These are phyloP conservation scores for Ascobolus immersus DNA, from an alignment of 495 filamentous ascomycete genomes.

Conservation along the genomic window DNA sequence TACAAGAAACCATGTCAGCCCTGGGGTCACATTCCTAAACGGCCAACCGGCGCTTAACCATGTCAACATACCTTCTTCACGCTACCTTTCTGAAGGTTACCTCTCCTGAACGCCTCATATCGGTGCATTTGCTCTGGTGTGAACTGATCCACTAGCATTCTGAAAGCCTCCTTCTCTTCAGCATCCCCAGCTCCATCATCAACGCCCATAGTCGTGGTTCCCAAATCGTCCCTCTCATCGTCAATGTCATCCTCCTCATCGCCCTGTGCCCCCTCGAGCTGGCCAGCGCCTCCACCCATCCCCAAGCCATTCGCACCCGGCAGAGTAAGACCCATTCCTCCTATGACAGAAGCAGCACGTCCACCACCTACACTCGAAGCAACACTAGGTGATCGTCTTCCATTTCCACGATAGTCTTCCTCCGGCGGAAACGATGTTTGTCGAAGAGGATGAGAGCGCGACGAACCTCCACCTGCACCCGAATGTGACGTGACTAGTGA, in stretches of 20 bases:
- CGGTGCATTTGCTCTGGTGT: slow-evolving; percentile 33
- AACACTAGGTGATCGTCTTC: slow-evolving; percentile 20
- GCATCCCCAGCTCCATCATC: slow-evolving; percentile 27
- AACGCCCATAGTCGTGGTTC: slow-evolving; percentile 23
- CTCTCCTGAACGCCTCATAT: slow-evolving; percentile 38
- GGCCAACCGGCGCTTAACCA: neutral
- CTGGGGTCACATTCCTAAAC: neutral
- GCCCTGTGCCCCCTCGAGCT: slow-evolving; percentile 13
- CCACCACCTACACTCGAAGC: slow-evolving; percentile 1
- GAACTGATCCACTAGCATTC: slow-evolving; percentile 37
- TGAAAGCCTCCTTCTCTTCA: slow-evolving; percentile 30
- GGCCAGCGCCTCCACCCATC: slow-evolving; percentile 9
- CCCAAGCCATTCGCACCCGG: slow-evolving; percentile 18
- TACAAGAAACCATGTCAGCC: slow-evolving; percentile 14
- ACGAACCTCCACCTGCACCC: too few species aligned
- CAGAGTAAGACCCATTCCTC: slow-evolving; percentile 1
- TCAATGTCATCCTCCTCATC: slow-evolving; percentile 32
- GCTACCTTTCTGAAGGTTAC: slow-evolving; percentile 35
- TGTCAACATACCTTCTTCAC: slow-evolving; percentile 21
- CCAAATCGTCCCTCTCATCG: slow-evolving; percentile 33
- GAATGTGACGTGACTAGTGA: too few species aligned
- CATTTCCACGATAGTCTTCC: slow-evolving; percentile 15
- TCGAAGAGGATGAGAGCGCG: slow-evolving; percentile 2
- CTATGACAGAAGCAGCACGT: neutral
- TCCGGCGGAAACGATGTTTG: slow-evolving; percentile 3